Base-by-base conservation (phyloP, 495 filamentous ascomycete species). In the Aspergillus avenaceus region DNA sequence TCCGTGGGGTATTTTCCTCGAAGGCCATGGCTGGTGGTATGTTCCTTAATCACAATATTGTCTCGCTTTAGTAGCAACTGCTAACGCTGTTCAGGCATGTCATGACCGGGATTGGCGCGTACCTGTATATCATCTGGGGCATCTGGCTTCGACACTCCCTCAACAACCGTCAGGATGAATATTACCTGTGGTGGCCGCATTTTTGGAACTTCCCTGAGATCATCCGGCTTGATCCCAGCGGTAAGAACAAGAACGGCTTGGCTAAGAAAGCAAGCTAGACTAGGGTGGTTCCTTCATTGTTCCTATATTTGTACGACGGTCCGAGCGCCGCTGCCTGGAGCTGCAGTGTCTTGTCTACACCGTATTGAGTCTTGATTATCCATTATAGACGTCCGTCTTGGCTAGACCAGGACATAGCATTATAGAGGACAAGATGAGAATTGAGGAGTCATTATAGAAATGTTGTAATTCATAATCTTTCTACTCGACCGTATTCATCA, bases 1-100 rank as follows among this genome's bases (percentile, higher is more conserved):
- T 34, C 93, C 93, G 0, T 98, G 93, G 93, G 88, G 92, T 1
- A 78, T 95, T 8, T 48, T 97, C 9, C 71, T 96, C 2, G 93
- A 97, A 67, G 92, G 90, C 0, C 93, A 98, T 73, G 93, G 90
- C 9, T 97, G 93, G 93, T 98, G 93, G 92, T 93, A 85, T 70
- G 81, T 84, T 14, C 8, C 16, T 36, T 24, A 3, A 5, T 18
- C 32, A 2, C 16, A 7, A 12, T 13, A 21, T 2, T 5, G 21
- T 24, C 21, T 48, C 22, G 24, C 25, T 29, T 28, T 1, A 13
- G 14, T 2, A 14, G 23, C 26, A 26, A 13, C 8, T 18, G 25
- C 55, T 58, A 50, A 56, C 38, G 40, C 49, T 42, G 28, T 53
- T 9, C 49, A 84, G 81, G 82, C 84, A 87, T 63, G 56, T 84